Evolutionary conservation across 164 flowering plant species (phyloP).

Genomic region (Stephania yunnanensis): DNA sequence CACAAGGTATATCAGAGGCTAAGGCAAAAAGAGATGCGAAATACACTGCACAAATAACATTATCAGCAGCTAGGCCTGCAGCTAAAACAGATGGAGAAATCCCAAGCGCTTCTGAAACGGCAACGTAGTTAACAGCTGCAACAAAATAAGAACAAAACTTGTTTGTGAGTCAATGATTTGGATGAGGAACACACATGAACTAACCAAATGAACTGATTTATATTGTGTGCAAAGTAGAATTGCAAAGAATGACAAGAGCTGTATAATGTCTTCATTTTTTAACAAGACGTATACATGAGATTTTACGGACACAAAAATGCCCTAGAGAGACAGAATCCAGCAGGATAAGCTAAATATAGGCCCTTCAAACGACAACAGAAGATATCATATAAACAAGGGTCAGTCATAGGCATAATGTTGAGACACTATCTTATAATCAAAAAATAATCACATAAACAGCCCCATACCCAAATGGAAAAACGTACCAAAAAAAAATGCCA

Average conservation of each 20-base stretch:
- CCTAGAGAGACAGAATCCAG: not conserved
- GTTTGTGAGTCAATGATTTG: constrained; percentile 7
- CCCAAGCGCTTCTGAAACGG: constrained; percentile 71
- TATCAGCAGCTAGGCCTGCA: constrained; percentile 92
- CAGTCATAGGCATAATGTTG: not conserved
- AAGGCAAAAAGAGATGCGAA: constrained; percentile 62
- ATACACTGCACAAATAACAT: constrained; percentile 80
- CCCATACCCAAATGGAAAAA: not conserved
- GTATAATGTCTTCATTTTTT: too few relatives aligned
- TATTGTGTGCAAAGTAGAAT: not conserved
- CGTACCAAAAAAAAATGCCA: not conserved
- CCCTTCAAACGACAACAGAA: not conserved
- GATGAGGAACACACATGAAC: constrained; percentile 1
- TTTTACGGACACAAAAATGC: not conserved
- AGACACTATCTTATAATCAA: not conserved
- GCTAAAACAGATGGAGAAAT: constrained; percentile 77
- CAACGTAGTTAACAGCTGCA: constrained; percentile 82
- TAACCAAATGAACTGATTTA: not conserved
- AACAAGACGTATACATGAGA: not conserved
- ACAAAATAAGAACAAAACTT: constrained; percentile 12
- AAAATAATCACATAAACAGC: not conserved
- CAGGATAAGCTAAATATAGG: not conserved
- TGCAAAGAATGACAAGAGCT: not conserved
- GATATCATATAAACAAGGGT: not conserved
- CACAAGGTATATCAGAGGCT: constrained; percentile 71